Evolutionary conservation across 169 alveolate species (phyloP), one percentile per base, ranked within the genome.

Genomic region (Cryptosporidium baileyi): DNA sequence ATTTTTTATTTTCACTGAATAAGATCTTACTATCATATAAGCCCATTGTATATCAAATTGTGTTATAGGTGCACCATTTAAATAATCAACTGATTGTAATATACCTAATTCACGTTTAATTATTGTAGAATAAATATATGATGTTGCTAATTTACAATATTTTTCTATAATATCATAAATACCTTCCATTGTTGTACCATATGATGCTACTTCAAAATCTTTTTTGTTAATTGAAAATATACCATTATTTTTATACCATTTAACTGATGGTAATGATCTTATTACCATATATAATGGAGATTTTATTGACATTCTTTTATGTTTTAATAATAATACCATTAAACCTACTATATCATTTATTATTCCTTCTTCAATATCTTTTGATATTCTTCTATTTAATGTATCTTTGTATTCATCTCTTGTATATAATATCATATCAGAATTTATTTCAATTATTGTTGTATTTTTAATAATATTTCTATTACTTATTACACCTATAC

Each of bases 201-300:
- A 74, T 22, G 85, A 74, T 36, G 85, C 85, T 22, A 74, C 85
- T 15, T 74, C 74, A 74, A 74, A 74, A 74, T 74, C 85, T 15
- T 51, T 74, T 40, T 61, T 74, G n/a, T 51, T 54, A 67, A 74
- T 74, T 34, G 85, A 74, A 74, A 74, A 74, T 13, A 74, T 54
- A 13, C 85, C 85, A 51, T 74, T 74, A 13, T 36, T 40, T 32
- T 34, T 57, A 51, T 36, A 74, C 85, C 85, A 74, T 32, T 74
- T 38, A 32, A 57, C 67, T 5, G 85, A 57, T 22, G 85, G 85
- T 13, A 74, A 41, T 51, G 54, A 38, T 74, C 60, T 57, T 13
- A 74, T 36, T 36, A 74, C 54, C n/a, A 54, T 19, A 34, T 54
- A 74, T 1, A 74, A 32, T n/a, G 85, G 85, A 0, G 85, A 74